Evolutionary conservation across 148 eudicot species (phyloP).

Genomic region (Euryodendron excelsum): DNA sequence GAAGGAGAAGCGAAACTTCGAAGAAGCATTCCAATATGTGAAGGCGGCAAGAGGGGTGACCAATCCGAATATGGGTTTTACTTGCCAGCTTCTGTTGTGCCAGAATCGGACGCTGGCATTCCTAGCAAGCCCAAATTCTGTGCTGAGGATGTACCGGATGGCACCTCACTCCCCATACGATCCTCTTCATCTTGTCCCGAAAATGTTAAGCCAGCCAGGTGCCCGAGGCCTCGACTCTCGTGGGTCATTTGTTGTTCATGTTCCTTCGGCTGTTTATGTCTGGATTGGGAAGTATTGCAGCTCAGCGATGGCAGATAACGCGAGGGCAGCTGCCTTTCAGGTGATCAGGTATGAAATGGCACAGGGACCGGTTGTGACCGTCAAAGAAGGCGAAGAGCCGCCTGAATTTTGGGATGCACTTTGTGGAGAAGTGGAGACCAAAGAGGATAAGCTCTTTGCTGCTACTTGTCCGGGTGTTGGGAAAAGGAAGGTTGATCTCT

Average conservation of each 20-base stretch:
- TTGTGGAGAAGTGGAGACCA: slow-evolving; percentile 11
- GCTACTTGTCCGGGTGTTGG: slow-evolving; percentile 15
- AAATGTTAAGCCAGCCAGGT: slow-evolving; percentile 58
- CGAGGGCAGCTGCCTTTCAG: slow-evolving; percentile 70
- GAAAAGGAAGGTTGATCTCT: slow-evolving; percentile 49
- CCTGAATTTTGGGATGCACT: slow-evolving; percentile 68
- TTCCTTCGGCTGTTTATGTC: slow-evolving; percentile 74
- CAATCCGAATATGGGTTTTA: slow-evolving; percentile 96
- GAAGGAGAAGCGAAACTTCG: slow-evolving; percentile 77
- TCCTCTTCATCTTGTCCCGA: slow-evolving; percentile 96
- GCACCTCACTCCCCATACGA: slow-evolving; percentile 97
- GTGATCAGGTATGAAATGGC: slow-evolving; percentile 71
- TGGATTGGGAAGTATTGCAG: slow-evolving; percentile 81
- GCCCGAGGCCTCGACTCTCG: slow-evolving; percentile 69
- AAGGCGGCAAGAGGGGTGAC: slow-evolving; percentile 91
- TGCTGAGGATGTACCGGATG: slow-evolving; percentile 83
- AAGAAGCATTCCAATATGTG: slow-evolving; percentile 82
- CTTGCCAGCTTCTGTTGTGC: slow-evolving; percentile 86
- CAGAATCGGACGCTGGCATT: slow-evolving; percentile 84
- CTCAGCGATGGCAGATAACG: slow-evolving; percentile 59
- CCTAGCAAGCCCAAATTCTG: slow-evolving; percentile 79
- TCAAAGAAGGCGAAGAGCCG: slow-evolving; percentile 81
- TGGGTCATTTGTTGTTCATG: slow-evolving; percentile 82
- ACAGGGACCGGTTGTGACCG: slow-evolving; percentile 49
- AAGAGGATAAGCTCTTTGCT: slow-evolving; percentile 16